Conservation (phyloP, 805 yeast genomes). For the Wilhelminamyces savonicus region DNA sequence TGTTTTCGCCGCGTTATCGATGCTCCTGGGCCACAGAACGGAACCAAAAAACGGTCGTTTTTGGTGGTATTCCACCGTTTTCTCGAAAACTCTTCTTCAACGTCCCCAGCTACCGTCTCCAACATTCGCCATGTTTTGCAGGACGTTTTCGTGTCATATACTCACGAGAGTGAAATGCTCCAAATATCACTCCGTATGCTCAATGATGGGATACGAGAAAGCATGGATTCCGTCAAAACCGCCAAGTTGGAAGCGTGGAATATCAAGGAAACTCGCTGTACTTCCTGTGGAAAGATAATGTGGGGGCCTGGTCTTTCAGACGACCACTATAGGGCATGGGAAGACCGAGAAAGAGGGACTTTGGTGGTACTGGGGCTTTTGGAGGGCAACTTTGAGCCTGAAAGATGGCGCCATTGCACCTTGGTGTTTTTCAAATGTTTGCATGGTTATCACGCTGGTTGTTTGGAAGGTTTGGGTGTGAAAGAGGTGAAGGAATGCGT, state of each 20-base stretch:
- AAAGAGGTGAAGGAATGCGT: constrained; percentile 14
- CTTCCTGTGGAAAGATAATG: constrained; percentile 65
- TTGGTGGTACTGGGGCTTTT: constrained; percentile 1
- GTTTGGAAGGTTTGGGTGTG: constrained; percentile 42
- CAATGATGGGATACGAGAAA: constrained; percentile 48
- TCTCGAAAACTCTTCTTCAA: constrained; percentile 41
- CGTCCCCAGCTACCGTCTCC: constrained; percentile 45
- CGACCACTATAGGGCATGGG: constrained; percentile 53
- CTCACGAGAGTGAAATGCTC: constrained; percentile 56
- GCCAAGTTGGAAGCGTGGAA: constrained; percentile 56
- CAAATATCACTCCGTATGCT: constrained; percentile 46
- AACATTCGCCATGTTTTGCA: constrained; percentile 54
- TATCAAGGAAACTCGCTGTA: constrained; percentile 48
- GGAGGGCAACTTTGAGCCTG: constrained; percentile 3
- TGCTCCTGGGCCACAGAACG: background rate
- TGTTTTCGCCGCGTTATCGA: background rate
- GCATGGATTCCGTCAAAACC: constrained; percentile 36
- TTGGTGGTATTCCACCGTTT: constrained; percentile 50
- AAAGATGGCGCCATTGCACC: constrained; percentile 17
- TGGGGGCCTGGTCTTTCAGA: constrained; percentile 62
- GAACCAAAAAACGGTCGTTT: constrained; percentile 31
- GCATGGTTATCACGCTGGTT: constrained; percentile 58
- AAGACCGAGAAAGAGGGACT: constrained; percentile 23
- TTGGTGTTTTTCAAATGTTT: constrained; percentile 56
- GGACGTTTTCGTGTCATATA: constrained; percentile 59